These are phyloP conservation scores for Venturia effusa DNA, from an alignment of 2,329 filamentous ascomycete genomes.

Conservation along the genomic window DNA sequence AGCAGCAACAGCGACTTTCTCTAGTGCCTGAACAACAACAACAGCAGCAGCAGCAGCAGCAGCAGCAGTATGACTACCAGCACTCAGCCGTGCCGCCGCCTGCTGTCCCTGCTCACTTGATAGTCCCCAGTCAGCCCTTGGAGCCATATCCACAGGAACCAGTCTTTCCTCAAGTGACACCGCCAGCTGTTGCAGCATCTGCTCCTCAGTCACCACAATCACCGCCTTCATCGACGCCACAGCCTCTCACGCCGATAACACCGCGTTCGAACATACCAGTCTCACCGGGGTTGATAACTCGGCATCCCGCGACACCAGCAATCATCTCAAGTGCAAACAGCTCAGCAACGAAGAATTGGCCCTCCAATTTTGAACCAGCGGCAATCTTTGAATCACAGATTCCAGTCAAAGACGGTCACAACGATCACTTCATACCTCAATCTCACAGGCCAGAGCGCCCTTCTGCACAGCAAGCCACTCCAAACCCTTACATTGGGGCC, in stretches of 20 bases:
- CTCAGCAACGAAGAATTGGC: neutral
- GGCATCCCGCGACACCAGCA: neutral
- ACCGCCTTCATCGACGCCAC: neutral
- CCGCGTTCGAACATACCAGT: neutral
- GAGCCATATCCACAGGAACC: neutral
- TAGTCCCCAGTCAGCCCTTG: neutral
- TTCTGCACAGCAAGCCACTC: neutral
- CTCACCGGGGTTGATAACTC: neutral
- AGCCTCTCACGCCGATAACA: neutral
- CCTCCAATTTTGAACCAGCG: neutral
- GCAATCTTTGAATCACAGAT: neutral
- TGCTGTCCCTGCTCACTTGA: neutral
- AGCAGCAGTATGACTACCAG: neutral
- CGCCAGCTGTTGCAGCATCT: neutral
- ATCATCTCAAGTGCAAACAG: neutral
- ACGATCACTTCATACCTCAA: neutral
- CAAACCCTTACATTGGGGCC: neutral
- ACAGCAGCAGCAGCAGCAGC: neutral
- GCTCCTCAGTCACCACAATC: neutral
- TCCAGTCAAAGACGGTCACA: neutral
- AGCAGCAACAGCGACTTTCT: neutral
- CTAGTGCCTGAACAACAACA: neutral
- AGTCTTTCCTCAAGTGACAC: neutral
- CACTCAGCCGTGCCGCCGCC: neutral
- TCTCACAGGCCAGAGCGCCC: neutral